These are phyloP conservation scores for Zanthoxylum bungeanum DNA, from an alignment of 345 rosid genomes.

Conservation along the genomic window DNA sequence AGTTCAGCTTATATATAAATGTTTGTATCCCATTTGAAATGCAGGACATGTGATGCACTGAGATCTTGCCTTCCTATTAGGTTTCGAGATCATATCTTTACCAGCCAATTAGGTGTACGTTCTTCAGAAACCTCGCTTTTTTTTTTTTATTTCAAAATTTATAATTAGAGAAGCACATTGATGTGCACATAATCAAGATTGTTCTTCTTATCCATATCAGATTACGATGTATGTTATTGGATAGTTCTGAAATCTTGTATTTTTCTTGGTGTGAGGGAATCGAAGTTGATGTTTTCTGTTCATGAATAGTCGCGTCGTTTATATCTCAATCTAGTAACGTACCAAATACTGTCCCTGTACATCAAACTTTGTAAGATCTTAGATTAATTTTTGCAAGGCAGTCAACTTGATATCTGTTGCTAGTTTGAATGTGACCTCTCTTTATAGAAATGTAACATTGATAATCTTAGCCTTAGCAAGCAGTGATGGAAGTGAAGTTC, in stretches of 20 bases:
- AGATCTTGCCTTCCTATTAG: constrained; percentile 15
- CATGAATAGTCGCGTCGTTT: neutral
- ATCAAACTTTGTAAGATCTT: neutral
- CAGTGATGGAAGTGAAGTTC: too few relatives aligned
- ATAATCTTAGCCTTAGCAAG: too few relatives aligned
- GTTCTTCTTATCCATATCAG: neutral
- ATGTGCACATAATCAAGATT: neutral
- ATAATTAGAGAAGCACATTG: neutral
- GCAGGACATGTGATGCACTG: constrained; percentile 25
- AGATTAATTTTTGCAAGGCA: neutral
- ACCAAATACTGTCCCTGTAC: neutral
- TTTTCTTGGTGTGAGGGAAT: neutral
- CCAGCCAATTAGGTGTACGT: constrained; percentile 24
- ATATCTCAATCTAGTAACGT: neutral
- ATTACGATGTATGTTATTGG: neutral
- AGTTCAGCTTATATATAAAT: neutral
- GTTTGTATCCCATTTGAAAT: neutral
- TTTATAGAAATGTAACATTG: neutral
- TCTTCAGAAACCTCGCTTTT: neutral
- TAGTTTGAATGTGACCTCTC: neutral
- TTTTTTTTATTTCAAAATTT: neutral
- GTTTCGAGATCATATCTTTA: constrained; percentile 18
- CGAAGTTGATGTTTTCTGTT: neutral
- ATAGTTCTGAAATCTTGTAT: neutral
- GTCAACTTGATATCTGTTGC: neutral